Evolutionary conservation across 768 basidiomycete genomes (phyloP).

Genomic region (Kwoniella botswanensis): DNA sequence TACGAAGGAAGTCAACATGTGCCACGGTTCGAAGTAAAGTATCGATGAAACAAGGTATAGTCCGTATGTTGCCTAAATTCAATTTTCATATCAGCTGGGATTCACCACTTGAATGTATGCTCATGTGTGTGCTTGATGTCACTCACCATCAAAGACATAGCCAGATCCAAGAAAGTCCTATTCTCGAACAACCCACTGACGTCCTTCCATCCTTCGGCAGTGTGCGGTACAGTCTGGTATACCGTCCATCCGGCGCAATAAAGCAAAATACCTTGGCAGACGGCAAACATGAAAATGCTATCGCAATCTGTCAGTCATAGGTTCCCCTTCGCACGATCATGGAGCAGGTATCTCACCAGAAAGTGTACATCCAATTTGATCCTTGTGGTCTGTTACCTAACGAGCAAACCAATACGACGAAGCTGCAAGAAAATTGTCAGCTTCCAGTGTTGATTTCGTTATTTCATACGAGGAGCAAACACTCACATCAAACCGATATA

Average conservation of each 20-base stretch:
- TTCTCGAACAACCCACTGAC: slow-evolving; percentile 60
- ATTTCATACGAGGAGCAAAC: slow-evolving; percentile 27
- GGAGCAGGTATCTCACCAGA: slow-evolving; percentile 59
- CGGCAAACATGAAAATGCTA: slow-evolving; percentile 49
- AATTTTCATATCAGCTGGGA: slow-evolving; percentile 32
- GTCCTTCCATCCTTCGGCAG: slow-evolving; percentile 74
- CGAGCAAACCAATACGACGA: slow-evolving; percentile 61
- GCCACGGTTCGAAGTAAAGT: slow-evolving; percentile 58
- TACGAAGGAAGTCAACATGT: slow-evolving; percentile 57
- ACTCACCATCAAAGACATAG: slow-evolving; percentile 50
- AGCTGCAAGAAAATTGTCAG: slow-evolving; percentile 17
- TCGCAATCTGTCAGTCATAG: slow-evolving; percentile 6
- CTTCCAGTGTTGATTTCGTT: too few relatives aligned
- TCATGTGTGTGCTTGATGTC: not conserved
- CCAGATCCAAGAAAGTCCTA: slow-evolving; percentile 73
- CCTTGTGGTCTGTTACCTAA: slow-evolving; percentile 87
- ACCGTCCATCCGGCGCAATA: slow-evolving; percentile 93
- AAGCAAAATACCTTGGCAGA: slow-evolving; percentile 65
- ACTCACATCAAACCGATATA: slow-evolving; percentile 86
- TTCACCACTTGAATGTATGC: not conserved
- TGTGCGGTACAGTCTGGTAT: slow-evolving; percentile 79
- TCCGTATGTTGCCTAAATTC: slow-evolving; percentile 75
- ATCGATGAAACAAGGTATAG: slow-evolving; percentile 67
- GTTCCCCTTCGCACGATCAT: slow-evolving; percentile 63
- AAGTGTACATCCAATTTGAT: slow-evolving; percentile 80